These are phyloP conservation scores for Scenedesmus sp. DNA, from an alignment of 163 green algal genomes.

Conservation along the genomic window DNA sequence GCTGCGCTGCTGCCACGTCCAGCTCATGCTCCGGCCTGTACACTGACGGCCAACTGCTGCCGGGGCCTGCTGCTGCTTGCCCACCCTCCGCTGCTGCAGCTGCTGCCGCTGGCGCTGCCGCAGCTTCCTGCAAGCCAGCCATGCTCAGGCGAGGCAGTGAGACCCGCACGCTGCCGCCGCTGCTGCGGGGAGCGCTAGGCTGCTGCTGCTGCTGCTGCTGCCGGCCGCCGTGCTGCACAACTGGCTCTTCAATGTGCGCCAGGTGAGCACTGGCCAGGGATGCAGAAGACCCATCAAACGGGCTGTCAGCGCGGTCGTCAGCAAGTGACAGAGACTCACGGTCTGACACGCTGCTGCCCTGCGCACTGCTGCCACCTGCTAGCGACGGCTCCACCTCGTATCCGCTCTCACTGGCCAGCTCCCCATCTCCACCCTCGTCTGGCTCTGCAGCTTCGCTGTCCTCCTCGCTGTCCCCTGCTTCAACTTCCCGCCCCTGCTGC, in stretches of 20 bases:
- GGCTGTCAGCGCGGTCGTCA: background rate
- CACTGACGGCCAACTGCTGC: background rate
- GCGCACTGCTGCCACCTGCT: background rate
- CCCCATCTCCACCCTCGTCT: background rate
- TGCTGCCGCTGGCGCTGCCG: background rate
- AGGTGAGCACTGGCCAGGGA: background rate
- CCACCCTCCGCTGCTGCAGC: background rate
- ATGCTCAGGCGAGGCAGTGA: background rate
- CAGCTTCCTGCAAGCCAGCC: background rate
- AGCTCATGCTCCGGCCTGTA: slow-evolving; percentile 3
- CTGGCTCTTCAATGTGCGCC: background rate
- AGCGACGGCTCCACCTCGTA: background rate
- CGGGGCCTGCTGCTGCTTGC: background rate
- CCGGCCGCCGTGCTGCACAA: background rate
- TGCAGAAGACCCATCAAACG: background rate
- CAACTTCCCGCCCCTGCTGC: background rate
- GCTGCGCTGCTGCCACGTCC: background rate
- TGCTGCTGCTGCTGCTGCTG: slow-evolving; percentile 21
- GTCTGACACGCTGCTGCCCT: background rate
- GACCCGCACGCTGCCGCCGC: background rate
- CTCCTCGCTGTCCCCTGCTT: background rate
- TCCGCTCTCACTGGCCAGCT: background rate
- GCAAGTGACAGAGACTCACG: background rate
- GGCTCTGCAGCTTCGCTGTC: background rate
- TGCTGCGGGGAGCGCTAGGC: background rate